Base-by-base conservation (phyloP, 169 alveolate species). In the Plasmodium ovale region DNA sequence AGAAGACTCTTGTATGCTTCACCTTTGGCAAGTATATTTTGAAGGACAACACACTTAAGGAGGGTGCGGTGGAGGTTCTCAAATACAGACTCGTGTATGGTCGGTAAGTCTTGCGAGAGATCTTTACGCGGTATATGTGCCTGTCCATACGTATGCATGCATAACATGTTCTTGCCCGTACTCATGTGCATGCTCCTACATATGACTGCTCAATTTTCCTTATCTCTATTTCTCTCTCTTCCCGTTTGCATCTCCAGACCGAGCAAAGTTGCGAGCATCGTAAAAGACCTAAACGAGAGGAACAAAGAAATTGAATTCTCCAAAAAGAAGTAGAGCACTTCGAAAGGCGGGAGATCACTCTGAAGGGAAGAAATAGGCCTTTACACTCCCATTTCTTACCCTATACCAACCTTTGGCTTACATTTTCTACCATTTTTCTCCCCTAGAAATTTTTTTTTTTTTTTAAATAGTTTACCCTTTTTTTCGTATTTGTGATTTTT, bases 41-140 rank as follows among this genome's bases (percentile, higher is more conserved):
- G 21, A 84, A 82, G 72, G 91, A 91, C 33, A 68, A 72, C 19
- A 91, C 84, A 62, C 71, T 94, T 44, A 87, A 72, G 51, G 85
- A 91, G 51, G 96, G 96, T 1, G 96, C 96, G 2, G 96, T 93
- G 5, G 79, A 85, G 53, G 94, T 93, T 35, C 31, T 64, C 37
- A 72, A 84, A 85, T 93, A 74, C 47, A 85, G 64, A 23, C 74
- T 92, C 2, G 69, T 93, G 23, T 51, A 70, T 10, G 96, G 96
- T 23, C 62, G 87, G 71, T 94, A 87, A 9, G 53, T 58, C 0
- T 87, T 54, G 4, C 93, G 92, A 35, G 92, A 56, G 59, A 79
- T 58, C 65, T 51, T 65, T 31, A 84, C 82, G 5, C 9, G 9
- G 5, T 39, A 39, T 9, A 39, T 39, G 51, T 39, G 25, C 7